Evolutionary conservation across 176 grass and related monocot species (phyloP).

Genomic region (Cymbopogon citratus): DNA sequence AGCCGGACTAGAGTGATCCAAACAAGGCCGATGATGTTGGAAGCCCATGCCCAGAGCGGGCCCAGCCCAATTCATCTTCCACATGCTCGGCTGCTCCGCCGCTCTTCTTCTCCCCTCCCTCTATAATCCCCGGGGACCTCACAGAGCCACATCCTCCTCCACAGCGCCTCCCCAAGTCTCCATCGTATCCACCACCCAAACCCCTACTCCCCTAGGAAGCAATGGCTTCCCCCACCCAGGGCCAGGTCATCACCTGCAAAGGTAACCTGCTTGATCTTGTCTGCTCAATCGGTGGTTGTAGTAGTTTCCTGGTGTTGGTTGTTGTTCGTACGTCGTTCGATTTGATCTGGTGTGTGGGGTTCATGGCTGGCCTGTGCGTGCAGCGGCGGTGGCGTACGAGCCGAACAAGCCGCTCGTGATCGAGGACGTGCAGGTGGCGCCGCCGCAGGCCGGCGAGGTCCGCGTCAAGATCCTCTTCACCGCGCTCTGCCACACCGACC

Average conservation of each 20-base stretch:
- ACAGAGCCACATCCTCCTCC: background rate
- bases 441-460: constrained; percentile 96
- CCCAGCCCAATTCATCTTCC: background rate
- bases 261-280: constrained; percentile 43
- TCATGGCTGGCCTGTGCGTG: background rate
- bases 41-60: background rate
- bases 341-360: constrained; percentile 27
- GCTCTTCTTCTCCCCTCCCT: background rate
- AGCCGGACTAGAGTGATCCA: too few species aligned
- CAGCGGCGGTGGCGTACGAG: constrained; percentile 94
- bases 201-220: background rate
- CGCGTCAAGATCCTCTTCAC: constrained; percentile 88
- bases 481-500: constrained; percentile 95
- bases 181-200: background rate
- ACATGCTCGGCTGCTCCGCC: background rate
- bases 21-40: background rate
- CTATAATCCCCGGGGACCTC: constrained; percentile 7
- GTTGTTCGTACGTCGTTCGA: background rate
- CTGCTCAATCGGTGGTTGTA: background rate
- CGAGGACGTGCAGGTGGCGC: constrained; percentile 95
- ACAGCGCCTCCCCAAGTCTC: background rate
- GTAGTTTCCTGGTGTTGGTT: background rate
- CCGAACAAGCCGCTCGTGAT: constrained; percentile 80
- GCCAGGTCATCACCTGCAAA: constrained; percentile 98
- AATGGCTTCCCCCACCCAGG: constrained; percentile 62